Base-by-base conservation (phyloP, 1,284 basidiomycete species). In the Rhodotorula sp. region DNA sequence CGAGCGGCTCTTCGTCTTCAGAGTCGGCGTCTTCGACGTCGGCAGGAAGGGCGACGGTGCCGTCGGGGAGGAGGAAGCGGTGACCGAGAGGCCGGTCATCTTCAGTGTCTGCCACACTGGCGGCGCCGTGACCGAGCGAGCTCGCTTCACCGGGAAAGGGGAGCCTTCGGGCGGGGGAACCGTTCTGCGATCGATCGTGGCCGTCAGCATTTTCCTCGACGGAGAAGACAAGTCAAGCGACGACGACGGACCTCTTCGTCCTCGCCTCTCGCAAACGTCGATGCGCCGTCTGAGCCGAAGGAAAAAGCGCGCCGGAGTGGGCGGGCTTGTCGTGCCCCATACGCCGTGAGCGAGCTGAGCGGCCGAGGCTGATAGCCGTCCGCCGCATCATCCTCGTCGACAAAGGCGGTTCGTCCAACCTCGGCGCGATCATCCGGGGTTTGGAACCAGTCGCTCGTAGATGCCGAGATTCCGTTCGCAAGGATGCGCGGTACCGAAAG, bases 131-230 rank as follows among this genome's bases (percentile, higher is more conserved):
- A 1, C 64, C 70, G 21, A 51, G 29, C 3, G 64, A 68, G 51
- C 66, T 68, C 7, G 70, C 47, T 26, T 71, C 66, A 31, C 70
- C 70, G 10, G 70, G 70, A 5, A 71, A 31, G 12, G 70, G 65
- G 3, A 71, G 62, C 1, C 34, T 59, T 48, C 58, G 48, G 58
- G 26, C 48, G 58, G 18, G 20, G 18, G 31, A 12, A 8, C 34
- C 20, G 21, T 20, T 26, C n/a, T 26, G 26, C 26, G 52, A 26
- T 15, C n/a, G 8, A 20, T 51, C 18, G 1, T 51, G 21, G 23
- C 39, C 39, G 39, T 43, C 39, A 43, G 34, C 34, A 34, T 34
- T 6, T 34, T 34, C 34, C 34, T 34, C 8, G 8, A 34, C 34
- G 34, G 34, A 34, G 34, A 8, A 34, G 34, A 43, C 8, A 43